Evolutionary conservation across 2,329 filamentous ascomycete genomes (phyloP).

Genomic region (Delphinella strobiligena): DNA sequence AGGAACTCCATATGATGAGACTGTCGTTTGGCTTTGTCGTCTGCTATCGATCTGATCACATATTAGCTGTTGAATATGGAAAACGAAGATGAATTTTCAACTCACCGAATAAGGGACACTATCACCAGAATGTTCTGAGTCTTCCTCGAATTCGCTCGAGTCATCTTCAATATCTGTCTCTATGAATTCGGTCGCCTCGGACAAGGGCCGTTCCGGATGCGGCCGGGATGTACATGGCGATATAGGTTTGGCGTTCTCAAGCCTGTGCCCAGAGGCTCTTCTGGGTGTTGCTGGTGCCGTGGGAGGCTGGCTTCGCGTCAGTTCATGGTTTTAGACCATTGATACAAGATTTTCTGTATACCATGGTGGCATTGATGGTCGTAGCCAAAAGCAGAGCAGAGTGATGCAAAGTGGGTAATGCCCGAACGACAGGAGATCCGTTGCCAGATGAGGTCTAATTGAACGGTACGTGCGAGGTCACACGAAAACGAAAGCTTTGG

Average conservation of each 20-base stretch:
- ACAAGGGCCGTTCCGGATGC: conserved; percentile 42
- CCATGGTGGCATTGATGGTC: conserved; percentile 1
- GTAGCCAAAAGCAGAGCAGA: background rate
- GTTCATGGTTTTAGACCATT: conserved; percentile 3
- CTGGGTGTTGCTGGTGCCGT: conserved; percentile 3
- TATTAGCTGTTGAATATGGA: conserved; percentile 9
- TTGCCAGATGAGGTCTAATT: conserved; percentile 2
- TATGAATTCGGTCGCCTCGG: conserved; percentile 64
- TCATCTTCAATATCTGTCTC: conserved; percentile 63
- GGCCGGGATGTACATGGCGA: conserved; percentile 40
- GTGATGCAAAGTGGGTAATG: background rate
- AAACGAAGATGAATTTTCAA: conserved; percentile 5
- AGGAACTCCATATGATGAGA: conserved; percentile 77
- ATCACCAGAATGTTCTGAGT: conserved; percentile 46
- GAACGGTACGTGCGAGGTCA: background rate
- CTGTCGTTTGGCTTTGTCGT: conserved; percentile 68
- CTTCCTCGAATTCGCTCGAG: conserved; percentile 41
- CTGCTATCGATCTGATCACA: conserved; percentile 32
- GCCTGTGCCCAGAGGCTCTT: background rate
- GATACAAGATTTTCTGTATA: conserved; percentile 2
- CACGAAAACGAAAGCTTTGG: conserved; percentile 1
- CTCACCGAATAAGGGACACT: conserved; percentile 62
- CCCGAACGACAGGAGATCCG: background rate
- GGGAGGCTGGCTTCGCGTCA: conserved; percentile 5
- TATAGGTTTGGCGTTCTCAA: background rate